Conservation (phyloP, 495 filamentous ascomycete genomes). For the Haplographium delicatum region DNA sequence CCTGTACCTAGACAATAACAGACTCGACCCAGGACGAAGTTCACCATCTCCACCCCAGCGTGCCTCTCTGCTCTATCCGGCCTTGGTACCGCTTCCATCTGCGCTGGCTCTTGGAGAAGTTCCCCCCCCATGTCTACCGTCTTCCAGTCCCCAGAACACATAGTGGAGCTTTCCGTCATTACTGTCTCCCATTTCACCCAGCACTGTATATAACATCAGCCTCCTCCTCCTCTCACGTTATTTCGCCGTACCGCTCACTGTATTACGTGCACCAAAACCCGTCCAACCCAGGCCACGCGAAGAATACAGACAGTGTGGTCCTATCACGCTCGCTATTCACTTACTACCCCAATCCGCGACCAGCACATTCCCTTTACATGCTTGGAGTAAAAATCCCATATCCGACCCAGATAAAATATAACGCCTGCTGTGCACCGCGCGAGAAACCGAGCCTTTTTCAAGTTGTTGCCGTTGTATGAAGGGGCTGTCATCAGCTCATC, state of each 20-base stretch:
- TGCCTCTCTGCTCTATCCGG: too few species aligned
- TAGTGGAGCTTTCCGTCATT: constrained; percentile 21
- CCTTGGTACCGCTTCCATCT: constrained; percentile 5
- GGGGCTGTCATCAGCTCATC: constrained; percentile 18
- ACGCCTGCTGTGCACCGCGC: background rate
- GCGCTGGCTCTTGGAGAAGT: background rate
- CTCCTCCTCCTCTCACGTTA: constrained; percentile 6
- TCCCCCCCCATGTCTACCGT: constrained; percentile 10
- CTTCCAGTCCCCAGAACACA: background rate
- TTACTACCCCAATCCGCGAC: too few species aligned
- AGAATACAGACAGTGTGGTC: background rate
- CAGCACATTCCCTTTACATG: background rate
- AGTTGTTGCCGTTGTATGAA: constrained; percentile 11
- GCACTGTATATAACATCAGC: constrained; percentile 22
- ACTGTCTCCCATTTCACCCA: background rate
- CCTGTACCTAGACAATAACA: too few species aligned
- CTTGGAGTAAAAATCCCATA: background rate
- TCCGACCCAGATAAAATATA: background rate
- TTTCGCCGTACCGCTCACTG: background rate
- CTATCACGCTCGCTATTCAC: constrained; percentile 19
- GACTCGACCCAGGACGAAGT: too few species aligned
- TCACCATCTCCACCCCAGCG: too few species aligned
- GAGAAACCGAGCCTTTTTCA: background rate
- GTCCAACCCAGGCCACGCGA: background rate
- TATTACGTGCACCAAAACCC: too few species aligned